Base-by-base conservation (phyloP, 2,329 filamentous ascomycete species). In the Penicillium janthinellum region DNA sequence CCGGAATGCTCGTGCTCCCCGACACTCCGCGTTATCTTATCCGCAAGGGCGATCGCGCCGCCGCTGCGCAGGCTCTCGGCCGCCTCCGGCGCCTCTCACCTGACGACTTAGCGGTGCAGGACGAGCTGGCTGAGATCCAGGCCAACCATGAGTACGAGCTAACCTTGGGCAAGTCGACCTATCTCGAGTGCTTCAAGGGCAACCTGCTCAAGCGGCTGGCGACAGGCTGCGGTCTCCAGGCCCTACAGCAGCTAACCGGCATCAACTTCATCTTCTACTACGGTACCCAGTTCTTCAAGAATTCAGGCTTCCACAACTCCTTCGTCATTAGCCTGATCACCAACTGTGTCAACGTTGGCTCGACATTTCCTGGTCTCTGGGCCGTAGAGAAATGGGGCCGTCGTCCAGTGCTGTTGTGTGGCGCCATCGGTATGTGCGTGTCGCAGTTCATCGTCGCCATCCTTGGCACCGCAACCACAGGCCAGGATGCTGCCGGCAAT, bases 1-100 rank as follows among this genome's bases (percentile, higher is more conserved):
- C 72, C 53, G 91, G 91, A 70, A 85, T 95, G 53, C 76, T 91
- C 64, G 76, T 91, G 69, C 87, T 96, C 12, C 91, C 91, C 51
- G 91, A 96, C 74, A 92, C 90, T 0, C 91, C 91, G 38, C 88
- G 91, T 66, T 95, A 88, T 83, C 90, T 86, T 70, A 89, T 96
- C 79, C 92, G 91, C 82, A 86, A 86, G 72, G 89, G 88, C 60
- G 81, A 85, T 58, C 81, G 91, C 52, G 85, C 88, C 39, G 72
- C 81, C 47, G 91, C 91, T 35, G 83, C 86, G 58, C 67, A 77
- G 6, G 77, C 86, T 10, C 84, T 96, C 7, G 77, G 84, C 52
- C 83, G 82, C 57, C 84, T 96, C 28, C 89, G 91, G 70, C 89
- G 90, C 59, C 88, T 70, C 38, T 61, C 93, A 77, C 82, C 87